These are phyloP conservation scores for Turnera subulata DNA, from an alignment of 345 rosid genomes.

Conservation along the genomic window DNA sequence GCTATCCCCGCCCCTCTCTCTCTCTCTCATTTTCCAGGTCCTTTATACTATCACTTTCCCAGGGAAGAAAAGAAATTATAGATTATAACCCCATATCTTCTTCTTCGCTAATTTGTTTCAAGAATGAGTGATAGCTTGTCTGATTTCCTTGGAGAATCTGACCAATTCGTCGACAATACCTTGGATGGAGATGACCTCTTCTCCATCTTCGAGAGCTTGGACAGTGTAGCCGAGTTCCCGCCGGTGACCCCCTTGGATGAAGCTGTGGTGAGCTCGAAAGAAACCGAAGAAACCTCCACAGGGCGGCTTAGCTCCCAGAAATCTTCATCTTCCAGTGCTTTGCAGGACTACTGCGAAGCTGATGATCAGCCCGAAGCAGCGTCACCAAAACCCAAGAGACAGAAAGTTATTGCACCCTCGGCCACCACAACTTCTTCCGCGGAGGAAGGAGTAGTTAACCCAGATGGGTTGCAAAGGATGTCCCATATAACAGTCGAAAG, in stretches of 20 bases:
- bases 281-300: slow-evolving; percentile 15
- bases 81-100: not conserved
- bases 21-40: slow-evolving; percentile 8
- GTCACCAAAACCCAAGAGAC: slow-evolving; percentile 43
- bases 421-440: slow-evolving; percentile 15
- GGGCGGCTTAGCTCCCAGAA: slow-evolving; percentile 27
- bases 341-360: slow-evolving; percentile 22
- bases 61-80: too few species aligned
- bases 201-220: slow-evolving; percentile 71
- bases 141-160: slow-evolving; percentile 47
- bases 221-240: slow-evolving; percentile 49
- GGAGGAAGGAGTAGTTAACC: slow-evolving; percentile 32
- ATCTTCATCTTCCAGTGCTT: slow-evolving; percentile 26
- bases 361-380: slow-evolving; percentile 36
- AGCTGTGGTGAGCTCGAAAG: slow-evolving; percentile 12
- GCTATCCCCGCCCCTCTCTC: not conserved
- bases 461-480: slow-evolving; percentile 61
- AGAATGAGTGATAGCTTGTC: slow-evolving; percentile 44
- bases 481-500: slow-evolving; percentile 95
- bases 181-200: slow-evolving; percentile 67
- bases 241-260: slow-evolving; percentile 38
- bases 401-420: slow-evolving; percentile 13
- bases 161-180: slow-evolving; percentile 44
- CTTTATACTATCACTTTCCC: slow-evolving; percentile 12
- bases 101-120: too few species aligned